Base-by-base conservation (phyloP, 2,329 filamentous ascomycete species). In the Simplicillium sp. region DNA sequence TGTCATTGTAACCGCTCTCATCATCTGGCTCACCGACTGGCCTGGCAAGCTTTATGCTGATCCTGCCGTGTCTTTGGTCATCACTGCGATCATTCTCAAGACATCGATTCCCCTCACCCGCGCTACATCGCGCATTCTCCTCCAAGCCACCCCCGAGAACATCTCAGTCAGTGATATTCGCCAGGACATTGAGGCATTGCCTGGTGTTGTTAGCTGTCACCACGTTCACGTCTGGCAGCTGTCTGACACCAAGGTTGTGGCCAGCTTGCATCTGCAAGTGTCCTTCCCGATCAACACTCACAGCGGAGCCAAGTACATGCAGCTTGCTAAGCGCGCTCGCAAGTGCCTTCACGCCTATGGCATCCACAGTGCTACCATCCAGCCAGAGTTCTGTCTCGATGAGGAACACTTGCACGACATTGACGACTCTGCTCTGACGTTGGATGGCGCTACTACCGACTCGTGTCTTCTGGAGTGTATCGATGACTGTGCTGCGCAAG, bases 201-300 rank as follows among this genome's bases (percentile, higher is more conserved):
- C 84, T 0, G 89, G 89, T 34, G 84, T 98, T 37, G 70, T 92
- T 46, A 87, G 84, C 58, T 95, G 88, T 56, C 92, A 98, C 63
- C 90, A 98, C 59, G 74, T 98, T 16, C 92, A 98, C 59, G 88
- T 98, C 46, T 98, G 92, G 92, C 90, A 97, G 61, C 75, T 98
- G 29, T 94, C 85, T 13, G 90, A 97, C 57, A 92, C 88, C 39
- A 95, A 96, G 67, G 72, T 95, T 29, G 84, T 98, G 31, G 90
- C 92, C 11, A 92, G 85, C 11, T 77, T 98, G 62, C 92, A 98
- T 57, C 82, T 98, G 35, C 87, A 95, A 59, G 84, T 98, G 16
- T 80, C 82, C 36, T 95, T 94, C 59, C 85, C 89, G 50, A 88
- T 94, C 60, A 82, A 88, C 56, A 85, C 84, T 37, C 79, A 88